Percentiles rank a stretch among this genome's conserved stretches.
phyloP scores from a whole-genome alignment of 2,329 filamentous ascomycete genomes.

The Paracoccidioides lutzii region DNA sequence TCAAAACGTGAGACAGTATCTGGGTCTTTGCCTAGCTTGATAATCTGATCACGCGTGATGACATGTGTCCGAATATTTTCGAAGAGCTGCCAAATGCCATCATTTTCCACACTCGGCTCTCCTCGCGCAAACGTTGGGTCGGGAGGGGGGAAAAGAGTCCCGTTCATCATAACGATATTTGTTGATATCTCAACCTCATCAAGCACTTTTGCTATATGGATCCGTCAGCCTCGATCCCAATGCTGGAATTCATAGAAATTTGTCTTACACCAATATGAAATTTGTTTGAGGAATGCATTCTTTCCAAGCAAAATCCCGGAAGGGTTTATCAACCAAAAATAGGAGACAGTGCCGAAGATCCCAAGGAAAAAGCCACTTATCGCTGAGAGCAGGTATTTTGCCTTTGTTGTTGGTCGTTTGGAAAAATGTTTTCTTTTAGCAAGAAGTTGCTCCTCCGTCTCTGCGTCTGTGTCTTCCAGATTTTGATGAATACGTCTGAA shows the following conservation, averaged over 20 bases:
- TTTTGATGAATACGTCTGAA: not conserved
- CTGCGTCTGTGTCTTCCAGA: not conserved
- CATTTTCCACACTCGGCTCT: slow-evolving; percentile 19
- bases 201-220: slow-evolving; percentile 8
- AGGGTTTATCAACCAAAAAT: not conserved
- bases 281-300: slow-evolving; percentile 3
- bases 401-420: not conserved
- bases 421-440: not conserved
- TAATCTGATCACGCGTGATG: slow-evolving; percentile 17
- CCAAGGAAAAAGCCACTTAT: not conserved
- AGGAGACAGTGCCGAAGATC: not conserved
- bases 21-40: slow-evolving; percentile 21
- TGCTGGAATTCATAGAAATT: not conserved
- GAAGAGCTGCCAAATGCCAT: slow-evolving; percentile 21
- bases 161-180: slow-evolving; percentile 12
- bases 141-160: slow-evolving; percentile 16
- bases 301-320: not conserved
- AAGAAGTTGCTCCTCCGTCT: not conserved
- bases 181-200: slow-evolving; percentile 8
- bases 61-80: slow-evolving; percentile 15
- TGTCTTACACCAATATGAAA: slow-evolving; percentile 5
- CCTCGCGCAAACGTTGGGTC: slow-evolving; percentile 16
- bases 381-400: not conserved
- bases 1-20: slow-evolving; percentile 10
- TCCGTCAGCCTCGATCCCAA: not conserved